These are phyloP conservation scores for Xanthoparmelia taractica DNA, from an alignment of 495 filamentous ascomycete species.

Conservation along the genomic window DNA sequence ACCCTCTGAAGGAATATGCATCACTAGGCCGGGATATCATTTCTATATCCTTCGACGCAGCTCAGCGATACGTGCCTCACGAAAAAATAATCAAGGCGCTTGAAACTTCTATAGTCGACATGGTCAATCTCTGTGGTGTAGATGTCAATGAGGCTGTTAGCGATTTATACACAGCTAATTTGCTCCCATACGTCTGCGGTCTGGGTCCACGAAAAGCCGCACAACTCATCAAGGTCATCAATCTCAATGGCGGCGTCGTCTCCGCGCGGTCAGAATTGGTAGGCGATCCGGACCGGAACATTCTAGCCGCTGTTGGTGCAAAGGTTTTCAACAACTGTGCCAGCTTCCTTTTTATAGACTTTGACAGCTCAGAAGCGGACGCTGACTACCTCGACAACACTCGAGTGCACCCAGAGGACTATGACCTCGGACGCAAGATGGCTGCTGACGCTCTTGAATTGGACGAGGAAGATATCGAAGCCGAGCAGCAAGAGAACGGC, in stretches of 20 bases:
- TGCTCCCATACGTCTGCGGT: conserved; percentile 86
- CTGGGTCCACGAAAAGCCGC: conserved; percentile 88
- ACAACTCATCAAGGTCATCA: conserved; percentile 80
- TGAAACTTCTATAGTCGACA: conserved; percentile 92
- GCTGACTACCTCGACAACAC: conserved; percentile 94
- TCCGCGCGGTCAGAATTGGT: conserved; percentile 76
- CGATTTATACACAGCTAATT: conserved; percentile 69
- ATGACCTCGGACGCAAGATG: conserved; percentile 95
- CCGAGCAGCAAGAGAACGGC: conserved; percentile 81
- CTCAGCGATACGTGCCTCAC: conserved; percentile 77
- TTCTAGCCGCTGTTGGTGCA: conserved; percentile 71
- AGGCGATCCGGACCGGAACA: conserved; percentile 70
- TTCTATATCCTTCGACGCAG: conserved; percentile 78
- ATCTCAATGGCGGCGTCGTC: conserved; percentile 77
- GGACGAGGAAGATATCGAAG: conserved; percentile 96
- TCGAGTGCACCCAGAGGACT: conserved; percentile 94
- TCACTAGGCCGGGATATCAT: conserved; percentile 80
- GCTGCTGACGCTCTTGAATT: conserved; percentile 92
- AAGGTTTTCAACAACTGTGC: conserved; percentile 94
- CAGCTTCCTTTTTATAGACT: conserved; percentile 86
- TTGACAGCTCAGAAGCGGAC: conserved; percentile 65
- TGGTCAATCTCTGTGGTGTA: conserved; percentile 93
- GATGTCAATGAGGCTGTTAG: conserved; percentile 85
- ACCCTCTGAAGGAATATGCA: conserved; percentile 91
- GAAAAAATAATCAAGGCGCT: conserved; percentile 79